Percentiles rank a stretch among this genome's conserved stretches.
phyloP scores from a whole-genome alignment of 345 rosid species.

The Gossypium longicalyx region DNA sequence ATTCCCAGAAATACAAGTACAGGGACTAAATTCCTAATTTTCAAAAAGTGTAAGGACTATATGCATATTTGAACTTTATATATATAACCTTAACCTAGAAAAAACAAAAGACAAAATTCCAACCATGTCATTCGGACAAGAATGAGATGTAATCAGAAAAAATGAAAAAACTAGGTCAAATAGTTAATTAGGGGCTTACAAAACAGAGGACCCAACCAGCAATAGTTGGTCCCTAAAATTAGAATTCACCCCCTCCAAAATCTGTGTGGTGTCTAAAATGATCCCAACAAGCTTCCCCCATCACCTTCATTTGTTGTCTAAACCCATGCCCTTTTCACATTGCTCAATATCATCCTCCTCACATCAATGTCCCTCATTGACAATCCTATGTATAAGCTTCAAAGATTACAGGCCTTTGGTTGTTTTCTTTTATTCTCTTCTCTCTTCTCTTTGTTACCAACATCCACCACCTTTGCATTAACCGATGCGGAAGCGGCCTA shows the following conservation, averaged over 20 bases:
- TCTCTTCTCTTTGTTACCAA: constrained; percentile 23
- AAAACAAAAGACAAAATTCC: too few species aligned
- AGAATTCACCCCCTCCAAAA: neutral
- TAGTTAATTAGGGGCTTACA: too few species aligned
- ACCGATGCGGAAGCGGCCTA: constrained; percentile 51
- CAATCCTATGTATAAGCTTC: constrained; percentile 34
- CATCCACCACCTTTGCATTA: constrained; percentile 36
- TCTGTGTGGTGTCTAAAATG: neutral
- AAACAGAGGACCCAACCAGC: too few species aligned
- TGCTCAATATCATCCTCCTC: neutral
- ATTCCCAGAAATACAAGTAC: too few species aligned
- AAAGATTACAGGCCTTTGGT: constrained; percentile 41
- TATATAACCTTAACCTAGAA: too few species aligned
- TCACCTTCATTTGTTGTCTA: neutral
- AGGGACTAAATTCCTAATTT: too few species aligned
- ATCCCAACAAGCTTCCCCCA: neutral
- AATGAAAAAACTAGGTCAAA: too few species aligned
- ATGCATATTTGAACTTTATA: too few species aligned
- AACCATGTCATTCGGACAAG: too few species aligned
- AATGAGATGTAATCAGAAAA: too few species aligned
- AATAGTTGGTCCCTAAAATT: neutral
- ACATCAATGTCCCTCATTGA: too few species aligned
- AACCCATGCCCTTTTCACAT: neutral
- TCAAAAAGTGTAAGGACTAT: too few species aligned
- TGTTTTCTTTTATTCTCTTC: constrained; percentile 29